Base-by-base conservation (phyloP, 306 rosid species). In the Castanopsis chinensis region DNA sequence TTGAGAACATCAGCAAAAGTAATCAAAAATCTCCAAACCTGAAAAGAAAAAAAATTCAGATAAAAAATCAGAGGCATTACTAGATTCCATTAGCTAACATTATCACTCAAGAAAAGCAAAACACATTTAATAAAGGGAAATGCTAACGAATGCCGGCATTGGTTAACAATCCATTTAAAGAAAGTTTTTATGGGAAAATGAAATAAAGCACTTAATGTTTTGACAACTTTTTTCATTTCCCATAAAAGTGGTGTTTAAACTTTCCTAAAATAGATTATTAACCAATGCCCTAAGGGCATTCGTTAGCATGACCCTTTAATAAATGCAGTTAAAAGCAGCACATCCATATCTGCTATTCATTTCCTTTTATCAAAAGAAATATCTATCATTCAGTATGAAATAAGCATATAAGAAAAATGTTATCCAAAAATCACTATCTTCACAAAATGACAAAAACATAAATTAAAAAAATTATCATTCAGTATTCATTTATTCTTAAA, bases 1-100 rank as follows among this genome's bases (percentile, higher is more conserved):
- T 88, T 93, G 57, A 95, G 97, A 87, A 91, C 90, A 77, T 96
- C 99, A 70, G 96, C 91, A 81, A 96, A 96, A 28, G 98, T 91
- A 85, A 96, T 91, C 76, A 96, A 86, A 89, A 96, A 96, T 82
- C 92, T 89, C 99, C 99, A 96, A 52, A 90, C 97, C 99, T 95
- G 93, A 81, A 81, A 54, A 80, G 79, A 69, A 76, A 84, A 64
- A 45, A 55, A 30, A 76, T 64, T 74, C 53, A 72, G 76, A 61
- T 77, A 72, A 25, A 71, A 74, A 78, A 57, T 65, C 77, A 51
- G 73, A 82, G 21, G 77, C 64, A 49, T 78, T 57, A 64, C 58
- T 28, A 80, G 32, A 63, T 49, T 72, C 75, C 77, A 76, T 30
- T 33, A 52, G 69, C 69, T 32, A 69, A 70, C 35, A 32, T 6